Percentiles rank a stretch among this genome's conserved stretches.
Conservation (phyloP, 306 rosid genomes). For the Astragalus membranaceus region DNA sequence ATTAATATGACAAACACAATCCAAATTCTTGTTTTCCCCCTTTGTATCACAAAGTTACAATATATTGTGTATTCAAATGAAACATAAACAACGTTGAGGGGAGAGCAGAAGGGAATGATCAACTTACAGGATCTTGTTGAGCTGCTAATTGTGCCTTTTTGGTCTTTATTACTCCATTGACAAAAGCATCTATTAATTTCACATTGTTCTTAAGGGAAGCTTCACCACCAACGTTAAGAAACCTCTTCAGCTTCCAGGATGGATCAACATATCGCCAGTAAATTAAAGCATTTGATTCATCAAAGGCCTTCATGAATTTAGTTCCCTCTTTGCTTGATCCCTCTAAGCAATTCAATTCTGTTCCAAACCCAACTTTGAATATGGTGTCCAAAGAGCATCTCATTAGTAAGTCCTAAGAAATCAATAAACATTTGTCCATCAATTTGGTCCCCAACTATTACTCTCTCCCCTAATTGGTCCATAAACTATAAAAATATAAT, state of each 20-base stretch:
- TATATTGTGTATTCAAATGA: too few relatives aligned
- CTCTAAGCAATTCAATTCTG: conserved; percentile 70
- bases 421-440: not conserved
- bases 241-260: conserved; percentile 60
- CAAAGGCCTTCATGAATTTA: conserved; percentile 66
- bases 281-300: conserved; percentile 54
- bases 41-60: too few relatives aligned
- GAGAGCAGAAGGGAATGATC: too few relatives aligned
- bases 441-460: too few relatives aligned
- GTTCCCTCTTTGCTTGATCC: conserved; percentile 49
- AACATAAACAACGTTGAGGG: not conserved
- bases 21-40: too few relatives aligned
- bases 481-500: too few relatives aligned
- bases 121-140: conserved; percentile 42
- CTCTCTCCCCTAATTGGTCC: too few relatives aligned
- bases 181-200: conserved; percentile 41
- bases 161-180: conserved; percentile 36
- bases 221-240: conserved; percentile 59
- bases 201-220: conserved; percentile 47
- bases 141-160: conserved; percentile 30
- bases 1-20: too few relatives aligned
- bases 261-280: conserved; percentile 72
- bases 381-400: conserved; percentile 66
- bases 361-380: conserved; percentile 85
- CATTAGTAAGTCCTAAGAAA: conserved; percentile 52